Evolutionary conservation across 805 yeast genomes (phyloP).

Genomic region (Teunomyces lycoperdinae): DNA sequence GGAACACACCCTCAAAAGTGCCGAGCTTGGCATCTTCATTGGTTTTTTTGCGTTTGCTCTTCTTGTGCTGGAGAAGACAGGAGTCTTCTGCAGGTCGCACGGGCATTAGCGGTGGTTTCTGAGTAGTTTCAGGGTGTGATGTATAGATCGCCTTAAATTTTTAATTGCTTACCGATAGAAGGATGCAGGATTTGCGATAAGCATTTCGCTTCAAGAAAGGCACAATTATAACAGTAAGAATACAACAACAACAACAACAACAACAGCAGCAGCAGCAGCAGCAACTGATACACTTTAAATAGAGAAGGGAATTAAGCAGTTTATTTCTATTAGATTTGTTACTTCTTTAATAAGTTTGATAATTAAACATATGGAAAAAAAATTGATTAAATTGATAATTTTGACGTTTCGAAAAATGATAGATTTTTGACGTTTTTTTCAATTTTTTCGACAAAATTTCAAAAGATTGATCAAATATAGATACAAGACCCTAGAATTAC

Average conservation of each 20-base stretch:
- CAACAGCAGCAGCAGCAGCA: too few species aligned
- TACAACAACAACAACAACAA: background rate
- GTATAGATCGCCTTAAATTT: background rate
- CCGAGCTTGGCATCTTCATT: slow-evolving; percentile 49
- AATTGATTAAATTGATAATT: too few species aligned
- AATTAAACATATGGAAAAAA: too few species aligned
- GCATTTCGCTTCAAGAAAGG: background rate
- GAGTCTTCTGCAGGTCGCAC: background rate
- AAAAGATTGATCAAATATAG: too few species aligned
- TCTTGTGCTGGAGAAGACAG: background rate
- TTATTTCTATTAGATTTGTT: too few species aligned
- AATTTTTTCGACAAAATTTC: too few species aligned
- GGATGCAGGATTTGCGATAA: background rate
- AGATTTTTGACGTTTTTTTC: too few species aligned
- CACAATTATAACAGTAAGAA: background rate
- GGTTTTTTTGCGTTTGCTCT: background rate
- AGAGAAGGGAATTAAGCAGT: too few species aligned
- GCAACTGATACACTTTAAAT: too few species aligned
- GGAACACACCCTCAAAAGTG: slow-evolving; percentile 85
- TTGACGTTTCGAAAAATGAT: too few species aligned
- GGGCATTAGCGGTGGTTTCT: background rate
- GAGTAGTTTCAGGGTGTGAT: background rate
- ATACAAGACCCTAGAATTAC: too few species aligned
- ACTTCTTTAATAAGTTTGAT: too few species aligned
- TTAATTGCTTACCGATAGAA: background rate